phyloP scores from a whole-genome alignment of 768 basidiomycete species.

The Lentinula raphanica region DNA sequence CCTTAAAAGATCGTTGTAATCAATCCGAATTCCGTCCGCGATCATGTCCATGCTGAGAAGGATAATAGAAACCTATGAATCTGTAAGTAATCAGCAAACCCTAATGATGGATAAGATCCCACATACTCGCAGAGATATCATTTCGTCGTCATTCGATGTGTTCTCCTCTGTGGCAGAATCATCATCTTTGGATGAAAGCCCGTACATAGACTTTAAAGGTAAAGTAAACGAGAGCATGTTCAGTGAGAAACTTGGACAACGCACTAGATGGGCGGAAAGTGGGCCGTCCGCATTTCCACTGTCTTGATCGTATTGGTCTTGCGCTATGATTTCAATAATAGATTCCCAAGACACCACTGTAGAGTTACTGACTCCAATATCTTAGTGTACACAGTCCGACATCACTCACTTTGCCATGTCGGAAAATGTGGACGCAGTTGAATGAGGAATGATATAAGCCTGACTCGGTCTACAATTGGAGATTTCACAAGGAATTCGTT shows the following conservation, averaged over 20 bases:
- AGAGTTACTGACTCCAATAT: neutral
- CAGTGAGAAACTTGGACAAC: constrained; percentile 10
- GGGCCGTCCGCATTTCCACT: constrained; percentile 34
- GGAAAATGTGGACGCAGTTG: constrained; percentile 68
- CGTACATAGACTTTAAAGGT: constrained; percentile 37
- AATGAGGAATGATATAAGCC: constrained; percentile 56
- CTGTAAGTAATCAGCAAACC: too few relatives aligned
- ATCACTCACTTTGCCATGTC: constrained; percentile 51
- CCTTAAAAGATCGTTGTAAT: constrained; percentile 47
- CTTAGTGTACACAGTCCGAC: neutral
- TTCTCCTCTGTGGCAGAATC: constrained; percentile 10
- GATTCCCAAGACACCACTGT: constrained; percentile 63
- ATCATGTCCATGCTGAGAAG: constrained; percentile 63
- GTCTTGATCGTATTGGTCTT: constrained; percentile 44
- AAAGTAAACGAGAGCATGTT: neutral
- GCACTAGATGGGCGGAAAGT: constrained; percentile 36
- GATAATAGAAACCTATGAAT: constrained; percentile 53
- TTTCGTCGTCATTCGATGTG: constrained; percentile 41
- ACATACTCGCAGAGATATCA: constrained; percentile 40
- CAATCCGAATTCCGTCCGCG: constrained; percentile 54
- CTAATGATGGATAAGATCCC: too few relatives aligned
- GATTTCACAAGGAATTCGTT: constrained; percentile 53
- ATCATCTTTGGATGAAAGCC: constrained; percentile 28
- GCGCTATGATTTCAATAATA: constrained; percentile 52
- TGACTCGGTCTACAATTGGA: constrained; percentile 51